These are phyloP conservation scores for Spiromastix sp. DNA, from an alignment of 2,329 filamentous ascomycete genomes.

Conservation along the genomic window DNA sequence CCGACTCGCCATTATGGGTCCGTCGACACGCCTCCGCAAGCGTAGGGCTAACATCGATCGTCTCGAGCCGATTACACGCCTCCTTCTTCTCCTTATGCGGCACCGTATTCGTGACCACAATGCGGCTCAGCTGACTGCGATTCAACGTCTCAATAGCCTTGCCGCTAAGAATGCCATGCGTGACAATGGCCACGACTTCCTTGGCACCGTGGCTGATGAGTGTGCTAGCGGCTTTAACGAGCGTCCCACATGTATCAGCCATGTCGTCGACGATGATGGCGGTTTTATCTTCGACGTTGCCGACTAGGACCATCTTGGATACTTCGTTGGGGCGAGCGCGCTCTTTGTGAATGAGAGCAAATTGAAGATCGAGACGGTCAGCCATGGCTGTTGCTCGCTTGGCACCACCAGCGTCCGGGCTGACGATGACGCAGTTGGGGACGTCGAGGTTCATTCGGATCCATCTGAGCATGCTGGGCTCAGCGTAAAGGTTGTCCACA, in stretches of 20 bases:
- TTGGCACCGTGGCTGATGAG: constrained; percentile 78
- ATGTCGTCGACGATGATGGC: constrained; percentile 97
- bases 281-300: constrained; percentile 80
- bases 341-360: constrained; percentile 96
- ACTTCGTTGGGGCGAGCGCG: constrained; percentile 85
- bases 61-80: constrained; percentile 67
- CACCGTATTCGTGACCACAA: constrained; percentile 88
- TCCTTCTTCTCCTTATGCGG: constrained; percentile 71
- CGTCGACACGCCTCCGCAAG: constrained; percentile 39
- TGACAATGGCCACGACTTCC: constrained; percentile 89
- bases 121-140: constrained; percentile 59
- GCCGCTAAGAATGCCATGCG: constrained; percentile 82
- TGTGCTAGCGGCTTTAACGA: constrained; percentile 79
- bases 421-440: constrained; percentile 83
- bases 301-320: constrained; percentile 89
- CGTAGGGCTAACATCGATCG: constrained; percentile 85
- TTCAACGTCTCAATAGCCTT: constrained; percentile 82
- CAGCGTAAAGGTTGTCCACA: constrained; percentile 78
- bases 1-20: constrained; percentile 42
- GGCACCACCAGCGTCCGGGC: constrained; percentile 86
- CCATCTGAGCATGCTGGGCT: constrained; percentile 85
- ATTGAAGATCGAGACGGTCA: constrained; percentile 78
- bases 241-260: constrained; percentile 89
- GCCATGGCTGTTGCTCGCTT: constrained; percentile 93
- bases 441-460: constrained; percentile 77